Percentiles rank a stretch among this genome's conserved stretches.
phyloP scores from a whole-genome alignment of 345 rosid species.

The Passiflora organensis region DNA sequence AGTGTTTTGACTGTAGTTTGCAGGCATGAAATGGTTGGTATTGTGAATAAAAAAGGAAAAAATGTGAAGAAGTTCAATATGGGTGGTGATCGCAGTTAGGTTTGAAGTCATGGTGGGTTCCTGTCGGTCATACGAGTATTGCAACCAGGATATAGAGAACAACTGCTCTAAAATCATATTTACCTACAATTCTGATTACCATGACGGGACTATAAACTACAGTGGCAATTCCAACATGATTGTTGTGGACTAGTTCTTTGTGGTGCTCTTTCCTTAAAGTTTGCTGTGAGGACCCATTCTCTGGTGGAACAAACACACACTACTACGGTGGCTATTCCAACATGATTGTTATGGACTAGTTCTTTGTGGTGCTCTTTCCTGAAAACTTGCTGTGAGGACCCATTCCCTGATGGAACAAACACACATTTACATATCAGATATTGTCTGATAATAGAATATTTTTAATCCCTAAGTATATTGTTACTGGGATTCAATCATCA shows the following conservation, averaged over 20 bases:
- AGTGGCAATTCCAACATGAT: constrained; percentile 78
- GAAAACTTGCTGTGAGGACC: constrained; percentile 70
- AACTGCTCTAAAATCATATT: constrained; percentile 52
- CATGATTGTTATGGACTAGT: constrained; percentile 62
- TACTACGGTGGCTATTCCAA: constrained; percentile 89
- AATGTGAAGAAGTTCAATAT: neutral
- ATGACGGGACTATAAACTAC: constrained; percentile 55
- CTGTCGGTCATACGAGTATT: constrained; percentile 62
- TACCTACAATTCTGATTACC: constrained; percentile 45
- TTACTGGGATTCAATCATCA: no score
- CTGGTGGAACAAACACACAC: no score
- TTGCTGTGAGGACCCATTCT: no score
- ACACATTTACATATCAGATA: constrained; percentile 81
- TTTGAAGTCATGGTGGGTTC: constrained; percentile 73
- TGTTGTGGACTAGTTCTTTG: constrained; percentile 68
- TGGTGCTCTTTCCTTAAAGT: constrained; percentile 61
- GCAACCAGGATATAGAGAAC: constrained; percentile 68
- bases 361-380: constrained; percentile 51
- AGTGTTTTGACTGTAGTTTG: neutral
- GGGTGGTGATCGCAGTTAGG: constrained; percentile 25
- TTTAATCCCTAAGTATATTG: no score
- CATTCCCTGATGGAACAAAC: constrained; percentile 82
- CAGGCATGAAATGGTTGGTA: neutral
- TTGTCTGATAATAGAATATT: constrained; percentile 73
- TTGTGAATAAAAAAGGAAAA: neutral